These are phyloP conservation scores for Mucor circinelloides DNA, from an alignment of 371 early-diverging fungal species.

Conservation along the genomic window DNA sequence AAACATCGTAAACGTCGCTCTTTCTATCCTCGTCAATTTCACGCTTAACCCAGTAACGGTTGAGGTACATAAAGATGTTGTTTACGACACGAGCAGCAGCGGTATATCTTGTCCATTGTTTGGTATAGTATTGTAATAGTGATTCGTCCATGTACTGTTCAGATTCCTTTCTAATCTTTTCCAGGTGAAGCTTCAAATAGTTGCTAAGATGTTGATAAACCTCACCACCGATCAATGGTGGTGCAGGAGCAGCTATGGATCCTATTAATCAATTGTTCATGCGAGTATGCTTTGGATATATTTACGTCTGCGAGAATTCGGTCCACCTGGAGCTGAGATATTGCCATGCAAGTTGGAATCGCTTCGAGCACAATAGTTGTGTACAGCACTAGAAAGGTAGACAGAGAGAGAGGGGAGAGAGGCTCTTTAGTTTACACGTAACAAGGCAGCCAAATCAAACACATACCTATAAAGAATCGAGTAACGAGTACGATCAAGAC, in stretches of 20 bases:
- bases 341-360: constrained; percentile 23
- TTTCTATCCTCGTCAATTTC: constrained; percentile 92
- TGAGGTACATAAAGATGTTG: constrained; percentile 92
- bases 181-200: constrained; percentile 76
- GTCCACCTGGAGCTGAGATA: constrained; percentile 14
- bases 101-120: constrained; percentile 89
- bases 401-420: too few species aligned
- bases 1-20: constrained; percentile 87
- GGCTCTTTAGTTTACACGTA: background rate
- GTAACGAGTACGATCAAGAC: constrained; percentile 74
- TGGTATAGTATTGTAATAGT: constrained; percentile 84
- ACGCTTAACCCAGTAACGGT: constrained; percentile 96
- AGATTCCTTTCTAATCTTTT: constrained; percentile 57
- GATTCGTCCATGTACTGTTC: constrained; percentile 75
- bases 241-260: constrained; percentile 48
- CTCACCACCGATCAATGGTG: constrained; percentile 85
- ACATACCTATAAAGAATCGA: constrained; percentile 89
- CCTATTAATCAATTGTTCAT: background rate
- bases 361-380: constrained; percentile 79
- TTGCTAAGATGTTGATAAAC: constrained; percentile 77
- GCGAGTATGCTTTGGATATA: background rate
- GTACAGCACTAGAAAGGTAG: constrained; percentile 70
- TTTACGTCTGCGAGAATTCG: constrained; percentile 37
- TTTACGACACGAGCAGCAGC: constrained; percentile 82
- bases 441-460: background rate